Evolutionary conservation across 176 grass and related monocot genomes (phyloP), one percentile per base, ranked within the genome.

Genomic region (Poa pratensis): DNA sequence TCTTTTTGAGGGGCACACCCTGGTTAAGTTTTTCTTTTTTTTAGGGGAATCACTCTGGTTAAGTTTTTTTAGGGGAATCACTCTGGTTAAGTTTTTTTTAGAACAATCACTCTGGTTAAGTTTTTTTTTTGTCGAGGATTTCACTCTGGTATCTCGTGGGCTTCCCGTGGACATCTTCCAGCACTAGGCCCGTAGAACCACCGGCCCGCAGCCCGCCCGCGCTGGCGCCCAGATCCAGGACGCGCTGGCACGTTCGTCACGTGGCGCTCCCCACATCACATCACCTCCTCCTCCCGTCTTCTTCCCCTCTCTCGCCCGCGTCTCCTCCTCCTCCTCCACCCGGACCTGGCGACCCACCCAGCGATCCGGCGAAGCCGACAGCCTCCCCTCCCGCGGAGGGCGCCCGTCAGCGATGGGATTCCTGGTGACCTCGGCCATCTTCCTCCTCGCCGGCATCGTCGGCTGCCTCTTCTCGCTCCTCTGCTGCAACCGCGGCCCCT

Each of bases 401-500:
- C 32, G 22, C n/a, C 20, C 9, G 34, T 1, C 35, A 19, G 32
- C 77, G 77, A 93, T 93, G 91, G 88, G 85, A 11, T 93, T 93
- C 88, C 82, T 58, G 91, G 85, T 90, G 58, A 90, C 91, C 54
- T 88, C 91, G 26, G 26, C 79, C 82, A 87, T 90, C 81, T 93
- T 93, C 82, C 67, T 90, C 57, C 54, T 88, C 73, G 91, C 85
- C 63, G 88, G 91, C 61, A 37, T 90, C 85, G 73, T 65, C 66
- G 85, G 82, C 50, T 87, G 85, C 82, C 70, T 87, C 23, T 46
- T 72, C 58, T 75, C 86, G 71, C 85, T 86, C 77, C 72, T 93
- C 85, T 93, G 85, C 91, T 93, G 88, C 88, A 93, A 88, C 88
- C 88, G 91, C 73, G 88, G 91, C 24, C 55, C 91, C 0, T 90